phyloP scores from a whole-genome alignment of 768 basidiomycete genomes.

The Mycena rosella region DNA sequence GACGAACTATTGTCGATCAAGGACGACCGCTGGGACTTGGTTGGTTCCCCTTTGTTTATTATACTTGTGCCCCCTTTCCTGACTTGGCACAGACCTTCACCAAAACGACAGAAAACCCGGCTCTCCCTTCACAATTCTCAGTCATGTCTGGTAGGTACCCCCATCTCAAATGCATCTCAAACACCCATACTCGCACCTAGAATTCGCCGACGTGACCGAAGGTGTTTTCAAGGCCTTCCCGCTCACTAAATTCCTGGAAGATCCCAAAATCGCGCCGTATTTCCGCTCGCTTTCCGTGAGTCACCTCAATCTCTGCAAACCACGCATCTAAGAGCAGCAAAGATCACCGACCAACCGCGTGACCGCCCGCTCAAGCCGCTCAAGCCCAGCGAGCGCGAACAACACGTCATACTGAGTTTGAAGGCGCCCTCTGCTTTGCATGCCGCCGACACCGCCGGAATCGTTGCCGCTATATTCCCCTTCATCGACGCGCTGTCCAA shows the following conservation, averaged over 20 bases:
- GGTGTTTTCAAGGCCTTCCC: conserved; percentile 74
- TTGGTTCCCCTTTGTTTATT: conserved; percentile 56
- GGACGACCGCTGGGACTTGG: conserved; percentile 87
- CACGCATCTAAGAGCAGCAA: conserved; percentile 21
- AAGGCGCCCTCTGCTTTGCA: conserved; percentile 63
- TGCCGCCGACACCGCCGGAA: conserved; percentile 62
- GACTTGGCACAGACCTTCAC: conserved; percentile 76
- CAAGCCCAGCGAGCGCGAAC: conserved; percentile 65
- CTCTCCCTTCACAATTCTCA: conserved; percentile 71
- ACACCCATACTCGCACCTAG: conserved; percentile 52
- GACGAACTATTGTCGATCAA: conserved; percentile 79
- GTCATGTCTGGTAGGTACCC: conserved; percentile 77
- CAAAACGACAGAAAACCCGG: conserved; percentile 75
- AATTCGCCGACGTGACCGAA: conserved; percentile 90
- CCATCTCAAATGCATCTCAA: not conserved
- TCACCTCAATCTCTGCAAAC: conserved; percentile 34
- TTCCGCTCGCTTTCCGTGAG: conserved; percentile 89
- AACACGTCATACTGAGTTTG: conserved; percentile 82
- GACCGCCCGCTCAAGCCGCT: conserved; percentile 70
- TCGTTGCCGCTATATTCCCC: conserved; percentile 79
- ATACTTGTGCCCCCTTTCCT: not conserved
- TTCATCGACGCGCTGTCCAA: conserved; percentile 78
- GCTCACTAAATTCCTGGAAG: conserved; percentile 69
- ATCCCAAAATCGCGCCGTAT: conserved; percentile 76
- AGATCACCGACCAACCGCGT: conserved; percentile 90